phyloP scores from a whole-genome alignment of 129 eudicot genomes.

The Ambrosia trifida region DNA sequence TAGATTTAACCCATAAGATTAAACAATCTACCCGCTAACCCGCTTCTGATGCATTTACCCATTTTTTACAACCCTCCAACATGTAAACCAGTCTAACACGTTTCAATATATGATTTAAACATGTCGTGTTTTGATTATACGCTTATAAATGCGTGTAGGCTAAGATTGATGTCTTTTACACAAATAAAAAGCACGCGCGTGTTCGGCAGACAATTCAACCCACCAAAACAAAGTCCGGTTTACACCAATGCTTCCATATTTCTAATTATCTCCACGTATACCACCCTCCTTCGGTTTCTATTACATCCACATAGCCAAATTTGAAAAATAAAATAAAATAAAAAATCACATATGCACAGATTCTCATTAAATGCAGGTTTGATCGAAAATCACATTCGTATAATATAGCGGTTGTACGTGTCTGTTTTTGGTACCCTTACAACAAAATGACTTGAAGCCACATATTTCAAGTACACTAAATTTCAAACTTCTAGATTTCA shows the following conservation, averaged over 20 bases:
- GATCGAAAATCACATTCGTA: background rate
- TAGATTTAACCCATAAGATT: no score
- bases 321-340: no score
- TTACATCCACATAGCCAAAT: background rate
- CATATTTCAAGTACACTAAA: background rate
- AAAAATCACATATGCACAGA: no score
- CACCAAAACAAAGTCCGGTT: background rate
- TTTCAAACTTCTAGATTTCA: background rate
- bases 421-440: background rate
- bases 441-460: slow-evolving; percentile 3
- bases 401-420: background rate
- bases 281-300: background rate
- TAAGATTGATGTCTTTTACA: no score
- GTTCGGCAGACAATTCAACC: background rate
- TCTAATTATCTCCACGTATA: background rate
- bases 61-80: no score
- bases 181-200: no score
- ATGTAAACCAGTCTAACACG: no score
- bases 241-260: background rate
- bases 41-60: no score
- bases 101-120: no score
- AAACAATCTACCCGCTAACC: no score
- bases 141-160: no score
- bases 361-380: slow-evolving; percentile 13
- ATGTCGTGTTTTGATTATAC: no score